Conservation (phyloP, 1,139 yeast species). For the Tardiomyces depauwii region DNA sequence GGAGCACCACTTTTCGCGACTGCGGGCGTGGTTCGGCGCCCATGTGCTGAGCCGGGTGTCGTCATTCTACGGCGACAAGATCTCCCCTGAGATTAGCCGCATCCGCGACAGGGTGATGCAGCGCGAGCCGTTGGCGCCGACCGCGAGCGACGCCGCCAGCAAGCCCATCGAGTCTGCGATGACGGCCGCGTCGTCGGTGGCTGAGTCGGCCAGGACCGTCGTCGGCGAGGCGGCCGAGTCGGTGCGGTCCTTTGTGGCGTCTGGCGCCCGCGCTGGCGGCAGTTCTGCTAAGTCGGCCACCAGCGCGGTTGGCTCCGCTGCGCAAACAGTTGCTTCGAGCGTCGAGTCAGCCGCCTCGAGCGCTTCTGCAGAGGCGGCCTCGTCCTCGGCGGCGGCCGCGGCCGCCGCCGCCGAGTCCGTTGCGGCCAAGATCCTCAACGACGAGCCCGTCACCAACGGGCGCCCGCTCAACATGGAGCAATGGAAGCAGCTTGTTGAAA, state of each 20-base stretch:
- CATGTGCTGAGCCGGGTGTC: constrained; percentile 12
- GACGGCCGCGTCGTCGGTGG: constrained; percentile 1
- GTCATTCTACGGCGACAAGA: constrained; percentile 13
- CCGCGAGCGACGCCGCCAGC: not conserved
- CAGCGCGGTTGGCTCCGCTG: not conserved
- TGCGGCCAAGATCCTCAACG: constrained; percentile 2
- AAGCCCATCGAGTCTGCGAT: not conserved
- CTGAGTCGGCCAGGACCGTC: not conserved
- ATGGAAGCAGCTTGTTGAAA: constrained; percentile 21
- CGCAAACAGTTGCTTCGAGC: not conserved
- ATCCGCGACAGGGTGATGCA: constrained; percentile 15
- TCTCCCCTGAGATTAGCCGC: constrained; percentile 21
- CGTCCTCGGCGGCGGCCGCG: not conserved
- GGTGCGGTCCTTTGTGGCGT: not conserved
- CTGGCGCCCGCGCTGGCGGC: not conserved
- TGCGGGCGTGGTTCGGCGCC: constrained; percentile 10
- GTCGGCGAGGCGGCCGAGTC: not conserved
- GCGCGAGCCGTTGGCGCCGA: constrained; percentile 1
- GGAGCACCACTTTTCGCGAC: constrained; percentile 7
- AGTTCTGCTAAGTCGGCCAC: not conserved
- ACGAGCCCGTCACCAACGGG: constrained; percentile 3
- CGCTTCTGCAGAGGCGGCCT: constrained; percentile 2
- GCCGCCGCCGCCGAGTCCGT: constrained; percentile 3
- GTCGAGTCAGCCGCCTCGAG: not conserved
- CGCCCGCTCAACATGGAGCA: constrained; percentile 4